Conservation (phyloP, 768 basidiomycete genomes). For the Tricholoma bakamatsutake region DNA sequence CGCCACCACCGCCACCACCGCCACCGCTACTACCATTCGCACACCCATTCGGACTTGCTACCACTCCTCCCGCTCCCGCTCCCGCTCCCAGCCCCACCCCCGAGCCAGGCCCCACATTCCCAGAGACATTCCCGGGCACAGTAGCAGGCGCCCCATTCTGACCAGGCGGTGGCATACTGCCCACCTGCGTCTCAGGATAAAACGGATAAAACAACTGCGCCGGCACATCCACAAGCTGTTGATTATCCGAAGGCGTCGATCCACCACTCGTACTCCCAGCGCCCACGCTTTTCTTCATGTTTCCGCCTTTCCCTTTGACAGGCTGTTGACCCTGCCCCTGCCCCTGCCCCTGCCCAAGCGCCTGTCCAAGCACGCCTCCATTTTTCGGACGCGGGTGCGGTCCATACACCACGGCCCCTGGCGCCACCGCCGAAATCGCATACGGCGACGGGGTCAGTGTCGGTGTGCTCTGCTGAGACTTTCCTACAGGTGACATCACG, state of each 20-base stretch:
- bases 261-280: conserved; percentile 24
- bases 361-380: conserved; percentile 19
- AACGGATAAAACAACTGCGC: conserved; percentile 72
- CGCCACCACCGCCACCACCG: too few species aligned
- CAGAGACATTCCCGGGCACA: neutral
- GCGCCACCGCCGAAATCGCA: conserved; percentile 12
- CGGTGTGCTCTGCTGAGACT: conserved; percentile 39
- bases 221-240: conserved; percentile 58
- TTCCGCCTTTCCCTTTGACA: neutral
- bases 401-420: conserved; percentile 20
- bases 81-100: neutral
- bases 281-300: conserved; percentile 13
- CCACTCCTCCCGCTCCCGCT: neutral
- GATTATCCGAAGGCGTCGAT: conserved; percentile 34
- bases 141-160: neutral
- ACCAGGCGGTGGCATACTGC: conserved; percentile 7
- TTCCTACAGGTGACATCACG: conserved; percentile 23
- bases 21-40: neutral
- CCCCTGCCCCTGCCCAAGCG: neutral
- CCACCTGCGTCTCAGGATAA: conserved; percentile 47
- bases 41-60: neutral
- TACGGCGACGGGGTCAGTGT: conserved; percentile 28
- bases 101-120: too few species aligned
- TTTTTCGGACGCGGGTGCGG: conserved; percentile 33
- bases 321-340: neutral